A percentile compares a stretch with the other conserved stretches of the same genome.
These are phyloP conservation scores for Entonaema liquescens DNA, from an alignment of 495 filamentous ascomycete genomes.

Conservation along the genomic window DNA sequence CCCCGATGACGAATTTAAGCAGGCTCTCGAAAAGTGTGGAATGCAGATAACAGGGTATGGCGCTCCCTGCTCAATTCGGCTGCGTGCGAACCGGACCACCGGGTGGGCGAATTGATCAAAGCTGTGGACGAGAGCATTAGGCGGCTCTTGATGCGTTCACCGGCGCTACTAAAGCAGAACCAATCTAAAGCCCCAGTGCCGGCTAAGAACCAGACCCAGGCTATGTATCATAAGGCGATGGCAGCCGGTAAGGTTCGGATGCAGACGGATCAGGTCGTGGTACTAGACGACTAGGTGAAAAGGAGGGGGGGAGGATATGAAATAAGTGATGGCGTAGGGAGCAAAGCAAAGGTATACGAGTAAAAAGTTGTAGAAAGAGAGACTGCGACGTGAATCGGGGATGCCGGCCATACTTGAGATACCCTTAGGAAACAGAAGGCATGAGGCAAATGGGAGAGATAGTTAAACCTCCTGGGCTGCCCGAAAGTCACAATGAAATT, in stretches of 20 bases:
- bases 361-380: conserved; percentile 22
- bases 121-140: conserved; percentile 45
- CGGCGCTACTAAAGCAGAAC: conserved; percentile 34
- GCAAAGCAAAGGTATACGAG: conserved; percentile 24
- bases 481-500: conserved; percentile 25
- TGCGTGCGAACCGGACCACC: conserved; percentile 43
- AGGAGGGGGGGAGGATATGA: background rate
- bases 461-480: conserved; percentile 1
- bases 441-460: conserved; percentile 11
- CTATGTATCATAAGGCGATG: conserved; percentile 37
- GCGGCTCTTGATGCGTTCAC: conserved; percentile 37
- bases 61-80: conserved; percentile 47
- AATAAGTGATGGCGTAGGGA: conserved; percentile 5
- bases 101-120: conserved; percentile 48
- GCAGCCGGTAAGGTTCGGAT: conserved; percentile 32
- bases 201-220: conserved; percentile 28
- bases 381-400: conserved; percentile 38
- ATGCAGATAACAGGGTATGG: conserved; percentile 43
- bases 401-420: conserved; percentile 41
- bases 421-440: conserved; percentile 39
- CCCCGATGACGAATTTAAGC: conserved; percentile 54
- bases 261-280: conserved; percentile 34
- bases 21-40: conserved; percentile 53
- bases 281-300: conserved; percentile 40
- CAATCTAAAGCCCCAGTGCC: conserved; percentile 28